These are phyloP conservation scores for Pseudomassariella vexata DNA, from an alignment of 2,329 filamentous ascomycete genomes.

Conservation along the genomic window DNA sequence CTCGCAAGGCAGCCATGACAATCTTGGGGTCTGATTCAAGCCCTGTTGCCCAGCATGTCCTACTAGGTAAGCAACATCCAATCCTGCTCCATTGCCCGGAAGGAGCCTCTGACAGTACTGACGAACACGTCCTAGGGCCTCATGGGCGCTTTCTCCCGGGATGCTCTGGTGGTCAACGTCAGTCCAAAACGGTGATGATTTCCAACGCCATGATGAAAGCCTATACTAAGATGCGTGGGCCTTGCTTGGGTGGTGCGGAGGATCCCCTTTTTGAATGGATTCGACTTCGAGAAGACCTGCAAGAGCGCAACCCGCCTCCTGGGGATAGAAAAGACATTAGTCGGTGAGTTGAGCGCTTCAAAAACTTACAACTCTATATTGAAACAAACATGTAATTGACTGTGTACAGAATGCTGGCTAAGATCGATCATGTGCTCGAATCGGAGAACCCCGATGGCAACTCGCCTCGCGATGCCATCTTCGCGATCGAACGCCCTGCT, in stretches of 20 bases:
- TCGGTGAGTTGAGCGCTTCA: too few relatives aligned
- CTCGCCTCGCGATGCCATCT: constrained; percentile 14
- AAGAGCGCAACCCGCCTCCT: background rate
- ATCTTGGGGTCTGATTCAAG: too few relatives aligned
- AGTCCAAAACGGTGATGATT: constrained; percentile 8
- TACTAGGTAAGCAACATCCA: background rate
- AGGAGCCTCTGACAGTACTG: too few relatives aligned
- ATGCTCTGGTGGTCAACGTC: constrained; percentile 11
- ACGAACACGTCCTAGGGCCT: background rate
- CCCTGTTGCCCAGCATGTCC: constrained; percentile 3
- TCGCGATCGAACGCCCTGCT: constrained; percentile 16
- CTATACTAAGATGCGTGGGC: constrained; percentile 21
- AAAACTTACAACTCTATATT: too few relatives aligned
- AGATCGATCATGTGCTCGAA: constrained; percentile 13
- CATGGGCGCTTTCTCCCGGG: constrained; percentile 12
- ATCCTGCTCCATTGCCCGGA: background rate
- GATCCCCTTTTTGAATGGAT: constrained; percentile 16
- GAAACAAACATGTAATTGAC: background rate
- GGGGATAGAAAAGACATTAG: background rate
- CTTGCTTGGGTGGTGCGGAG: constrained; percentile 7
- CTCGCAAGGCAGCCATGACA: too few relatives aligned
- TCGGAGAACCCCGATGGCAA: constrained; percentile 11
- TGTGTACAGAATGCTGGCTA: constrained; percentile 13
- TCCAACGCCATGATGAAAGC: constrained; percentile 19
- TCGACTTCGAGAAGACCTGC: background rate